These are phyloP conservation scores for Pseudohalonectria lignicola DNA, from an alignment of 2,329 filamentous ascomycete species.

Conservation along the genomic window DNA sequence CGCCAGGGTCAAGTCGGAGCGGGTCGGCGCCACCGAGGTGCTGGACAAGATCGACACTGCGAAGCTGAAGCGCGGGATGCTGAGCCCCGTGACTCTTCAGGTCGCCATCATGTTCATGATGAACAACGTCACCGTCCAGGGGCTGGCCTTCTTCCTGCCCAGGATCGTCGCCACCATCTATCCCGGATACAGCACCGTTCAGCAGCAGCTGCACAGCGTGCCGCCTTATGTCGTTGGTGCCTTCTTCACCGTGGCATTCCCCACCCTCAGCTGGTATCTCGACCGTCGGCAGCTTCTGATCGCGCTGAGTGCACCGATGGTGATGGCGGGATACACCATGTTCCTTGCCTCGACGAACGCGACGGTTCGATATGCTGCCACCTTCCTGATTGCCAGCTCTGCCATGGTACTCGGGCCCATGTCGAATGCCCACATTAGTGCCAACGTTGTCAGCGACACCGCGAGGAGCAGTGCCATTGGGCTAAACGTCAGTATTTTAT, in stretches of 20 bases:
- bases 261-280: conserved; percentile 43
- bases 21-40: conserved; percentile 33
- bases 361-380: conserved; percentile 51
- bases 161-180: conserved; percentile 56
- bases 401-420: conserved; percentile 52
- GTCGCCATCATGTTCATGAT: neutral
- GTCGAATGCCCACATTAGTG: conserved; percentile 51
- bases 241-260: conserved; percentile 46
- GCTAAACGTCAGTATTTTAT: conserved; percentile 21
- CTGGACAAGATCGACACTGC: conserved; percentile 34
- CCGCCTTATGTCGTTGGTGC: conserved; percentile 56
- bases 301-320: conserved; percentile 36
- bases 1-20: conserved; percentile 38
- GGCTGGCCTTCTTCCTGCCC: conserved; percentile 51
- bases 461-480: conserved; percentile 50
- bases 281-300: conserved; percentile 49
- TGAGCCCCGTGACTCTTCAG: conserved; percentile 14
- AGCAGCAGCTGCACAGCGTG: conserved; percentile 56
- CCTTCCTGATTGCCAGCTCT: conserved; percentile 52
- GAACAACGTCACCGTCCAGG: conserved; percentile 20
- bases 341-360: conserved; percentile 43
- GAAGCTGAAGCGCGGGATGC: conserved; percentile 31
- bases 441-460: conserved; percentile 57
- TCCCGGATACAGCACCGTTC: conserved; percentile 39
- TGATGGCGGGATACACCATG: conserved; percentile 56